Percentiles rank a stretch among this genome's conserved stretches.
phyloP scores from a whole-genome alignment of 192 early-diverging fungal genomes.

The Coemansia sp. region DNA sequence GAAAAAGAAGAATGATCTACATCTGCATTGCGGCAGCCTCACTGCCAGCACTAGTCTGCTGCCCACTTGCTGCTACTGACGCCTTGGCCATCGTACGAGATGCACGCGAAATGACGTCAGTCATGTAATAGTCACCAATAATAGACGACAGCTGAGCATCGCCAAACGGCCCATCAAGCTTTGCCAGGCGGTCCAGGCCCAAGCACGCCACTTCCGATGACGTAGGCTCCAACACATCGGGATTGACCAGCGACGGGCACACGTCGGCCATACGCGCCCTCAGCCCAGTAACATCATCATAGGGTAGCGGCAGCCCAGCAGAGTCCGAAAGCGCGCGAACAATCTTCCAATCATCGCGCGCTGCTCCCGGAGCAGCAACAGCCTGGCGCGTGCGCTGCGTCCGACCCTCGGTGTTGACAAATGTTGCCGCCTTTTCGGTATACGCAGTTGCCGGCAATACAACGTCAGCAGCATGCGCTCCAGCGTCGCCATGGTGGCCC shows the following conservation, averaged over 20 bases:
- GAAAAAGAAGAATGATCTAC: not conserved
- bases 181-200: slow-evolving; percentile 62
- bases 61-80: slow-evolving; percentile 56
- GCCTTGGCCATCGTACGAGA: slow-evolving; percentile 97
- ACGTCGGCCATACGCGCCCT: slow-evolving; percentile 88
- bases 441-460: slow-evolving; percentile 94
- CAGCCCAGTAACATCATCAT: slow-evolving; percentile 82
- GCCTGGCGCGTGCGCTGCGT: slow-evolving; percentile 91
- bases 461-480: slow-evolving; percentile 93
- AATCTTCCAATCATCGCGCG: slow-evolving; percentile 99
- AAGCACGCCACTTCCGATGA: slow-evolving; percentile 58
- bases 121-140: slow-evolving; percentile 93
- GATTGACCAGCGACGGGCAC: slow-evolving; percentile 78
- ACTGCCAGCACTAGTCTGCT: not conserved
- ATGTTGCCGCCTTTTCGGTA: slow-evolving; percentile 95
- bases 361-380: slow-evolving; percentile 81
- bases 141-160: slow-evolving; percentile 57
- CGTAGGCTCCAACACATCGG: slow-evolving; percentile 66
- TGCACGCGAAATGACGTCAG: slow-evolving; percentile 88
- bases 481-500: slow-evolving; percentile 98
- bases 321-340: slow-evolving; percentile 94
- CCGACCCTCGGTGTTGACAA: slow-evolving; percentile 96
- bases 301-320: slow-evolving; percentile 81
- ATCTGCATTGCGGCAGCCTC: not conserved
- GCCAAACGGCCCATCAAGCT: slow-evolving; percentile 20